Conservation (phyloP, 73 alveolate species). For the Symbiodinium pilosum region DNA sequence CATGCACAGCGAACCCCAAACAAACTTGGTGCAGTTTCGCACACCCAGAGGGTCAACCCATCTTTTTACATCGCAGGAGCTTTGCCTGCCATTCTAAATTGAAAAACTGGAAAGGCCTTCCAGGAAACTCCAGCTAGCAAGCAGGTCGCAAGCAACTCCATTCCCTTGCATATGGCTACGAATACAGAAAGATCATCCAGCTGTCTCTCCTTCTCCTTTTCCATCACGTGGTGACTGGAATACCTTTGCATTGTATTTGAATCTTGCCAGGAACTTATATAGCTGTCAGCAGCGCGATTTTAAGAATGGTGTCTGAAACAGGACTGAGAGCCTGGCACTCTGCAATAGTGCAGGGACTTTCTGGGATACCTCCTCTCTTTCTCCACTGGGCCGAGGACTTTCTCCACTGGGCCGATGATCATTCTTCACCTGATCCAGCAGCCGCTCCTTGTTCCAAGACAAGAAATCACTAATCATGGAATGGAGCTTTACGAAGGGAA, state of each 20-base stretch:
- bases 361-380: background rate
- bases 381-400: background rate
- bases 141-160: too few relatives aligned
- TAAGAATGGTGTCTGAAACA: too few relatives aligned
- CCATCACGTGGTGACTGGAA: background rate
- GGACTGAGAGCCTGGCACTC: background rate
- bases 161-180: too few relatives aligned
- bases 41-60: too few relatives aligned
- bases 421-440: background rate
- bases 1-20: too few relatives aligned
- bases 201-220: background rate
- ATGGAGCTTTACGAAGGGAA: too few relatives aligned
- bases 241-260: background rate
- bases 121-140: too few relatives aligned
- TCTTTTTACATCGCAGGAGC: background rate
- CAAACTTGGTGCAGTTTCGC: too few relatives aligned
- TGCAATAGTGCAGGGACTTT: background rate
- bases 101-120: too few relatives aligned
- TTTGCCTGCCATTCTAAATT: background rate
- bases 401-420: background rate
- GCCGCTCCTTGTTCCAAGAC: background rate
- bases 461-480: too few relatives aligned
- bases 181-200: too few relatives aligned
- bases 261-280: background rate
- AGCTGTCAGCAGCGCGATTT: background rate